Percentiles rank a stretch among this genome's conserved stretches.
phyloP scores from a whole-genome alignment of 2,329 filamentous ascomycete species.

The Fusarium kyushuense region DNA sequence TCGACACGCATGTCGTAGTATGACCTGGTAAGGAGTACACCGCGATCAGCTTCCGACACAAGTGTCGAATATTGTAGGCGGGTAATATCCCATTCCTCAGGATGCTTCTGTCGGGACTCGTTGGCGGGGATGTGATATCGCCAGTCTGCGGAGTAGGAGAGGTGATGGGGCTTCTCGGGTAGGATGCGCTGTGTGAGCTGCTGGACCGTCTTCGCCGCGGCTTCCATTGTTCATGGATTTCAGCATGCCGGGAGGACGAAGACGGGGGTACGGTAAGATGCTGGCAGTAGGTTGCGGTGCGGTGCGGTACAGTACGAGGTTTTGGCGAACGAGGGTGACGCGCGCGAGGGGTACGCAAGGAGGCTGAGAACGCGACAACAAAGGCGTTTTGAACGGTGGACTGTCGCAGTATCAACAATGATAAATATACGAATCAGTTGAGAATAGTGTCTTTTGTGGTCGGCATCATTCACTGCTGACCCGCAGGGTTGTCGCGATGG shows the following conservation, averaged over 20 bases:
- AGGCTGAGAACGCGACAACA: conserved; percentile 41
- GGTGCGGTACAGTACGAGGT: conserved; percentile 23
- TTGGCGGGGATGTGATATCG: conserved; percentile 61
- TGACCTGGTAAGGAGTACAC: conserved; percentile 67
- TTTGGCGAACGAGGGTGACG: conserved; percentile 42
- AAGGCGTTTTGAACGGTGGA: conserved; percentile 1
- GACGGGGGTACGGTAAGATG: conserved; percentile 42
- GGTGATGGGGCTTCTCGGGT: conserved; percentile 65
- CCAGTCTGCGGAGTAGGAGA: conserved; percentile 62
- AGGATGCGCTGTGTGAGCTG: conserved; percentile 64
- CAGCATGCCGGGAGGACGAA: conserved; percentile 53
- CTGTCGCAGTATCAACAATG: conserved; percentile 6
- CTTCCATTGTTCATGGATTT: conserved; percentile 66
- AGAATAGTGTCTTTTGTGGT: conserved; percentile 5
- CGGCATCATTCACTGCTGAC: conserved; percentile 17
- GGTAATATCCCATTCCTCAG: conserved; percentile 63
- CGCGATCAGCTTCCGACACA: conserved; percentile 68
- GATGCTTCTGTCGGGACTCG: conserved; percentile 50
- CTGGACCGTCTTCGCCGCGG: conserved; percentile 68
- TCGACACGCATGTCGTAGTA: conserved; percentile 70
- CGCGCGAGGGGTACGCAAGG: conserved; percentile 39
- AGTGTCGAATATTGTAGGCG: conserved; percentile 69
- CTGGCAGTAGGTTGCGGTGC: conserved; percentile 6
- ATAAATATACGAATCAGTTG: conserved; percentile 10
- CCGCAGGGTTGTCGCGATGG: conserved; percentile 34